Evolutionary conservation across 352 stramenopile genomes (phyloP), one percentile per base, ranked within the genome.

Genomic region (Thalassiosira mediterranea): DNA sequence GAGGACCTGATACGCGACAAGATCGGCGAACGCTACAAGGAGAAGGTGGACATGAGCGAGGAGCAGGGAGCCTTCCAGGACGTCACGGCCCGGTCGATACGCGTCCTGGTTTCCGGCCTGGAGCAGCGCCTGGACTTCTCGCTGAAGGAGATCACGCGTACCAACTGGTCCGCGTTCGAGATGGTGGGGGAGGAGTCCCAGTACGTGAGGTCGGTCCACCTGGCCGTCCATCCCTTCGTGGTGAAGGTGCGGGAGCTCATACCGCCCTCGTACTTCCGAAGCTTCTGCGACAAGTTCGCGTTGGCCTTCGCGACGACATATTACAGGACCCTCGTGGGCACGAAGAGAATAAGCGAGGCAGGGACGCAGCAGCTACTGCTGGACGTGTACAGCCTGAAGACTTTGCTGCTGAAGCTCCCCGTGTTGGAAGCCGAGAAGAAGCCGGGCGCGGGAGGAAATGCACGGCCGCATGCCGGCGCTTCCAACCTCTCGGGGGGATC

Each of bases 221-320:
- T 96, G 15, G 96, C 97, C 62, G 88, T 99, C 32, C 88, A 95
- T 32, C 81, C 87, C 10, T 98, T 97, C 68, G 91, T 98, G n/a
- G 93, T 94, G 0, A 88, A 93, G 40, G 80, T 98, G 19, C 91
- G 94, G 25, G 89, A 94, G 61, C 92, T 97, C 79, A 90, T 99
- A 23, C 80, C 87, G 28, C 95, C 89, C 8, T 83, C 96, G 11
- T 98, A 98, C 83, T 99, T 98, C 81, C 95, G 95, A 40, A 98
- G 95, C 76, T 98, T 99, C 83, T 99, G 96, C 83, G 96, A 99
- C 88, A 98, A 98, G 70, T 98, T 99, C 72, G 95, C 95, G 0
- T 88, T 93, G 13, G 80, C 89, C 2, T 98, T 98, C 79, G 90
- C 97, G 34, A 91, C 91, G 11, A 94, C 94, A 57, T 97, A 96